phyloP scores from a whole-genome alignment of 2,329 filamentous ascomycete genomes.

The Colletotrichum somersetense region DNA sequence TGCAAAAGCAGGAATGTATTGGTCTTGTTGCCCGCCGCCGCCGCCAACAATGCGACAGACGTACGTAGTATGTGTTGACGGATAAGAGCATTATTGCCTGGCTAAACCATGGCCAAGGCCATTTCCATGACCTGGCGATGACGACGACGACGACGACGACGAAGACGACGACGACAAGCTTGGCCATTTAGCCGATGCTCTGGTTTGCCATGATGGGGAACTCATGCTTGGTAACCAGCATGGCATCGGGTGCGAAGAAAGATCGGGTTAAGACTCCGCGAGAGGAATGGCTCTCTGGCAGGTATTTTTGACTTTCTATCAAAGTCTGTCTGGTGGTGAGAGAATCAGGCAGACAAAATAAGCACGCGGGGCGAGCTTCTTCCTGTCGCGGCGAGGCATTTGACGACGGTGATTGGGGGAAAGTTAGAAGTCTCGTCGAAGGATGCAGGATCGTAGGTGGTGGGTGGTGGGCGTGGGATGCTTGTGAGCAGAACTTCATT shows the following conservation, averaged over 20 bases:
- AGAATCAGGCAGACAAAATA: constrained; percentile 15
- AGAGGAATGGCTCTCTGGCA: constrained; percentile 4
- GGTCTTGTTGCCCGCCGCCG: constrained; percentile 1
- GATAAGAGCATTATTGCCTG: constrained; percentile 10
- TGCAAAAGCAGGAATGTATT: constrained; percentile 33
- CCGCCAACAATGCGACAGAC: not conserved
- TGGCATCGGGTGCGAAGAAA: constrained; percentile 14
- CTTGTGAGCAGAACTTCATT: constrained; percentile 33
- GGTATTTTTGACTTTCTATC: constrained; percentile 27
- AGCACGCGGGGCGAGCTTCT: constrained; percentile 26
- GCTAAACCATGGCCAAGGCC: constrained; percentile 2
- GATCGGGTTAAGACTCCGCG: not conserved
- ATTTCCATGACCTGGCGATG: constrained; percentile 9
- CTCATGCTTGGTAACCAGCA: constrained; percentile 15
- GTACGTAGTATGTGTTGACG: constrained; percentile 1
- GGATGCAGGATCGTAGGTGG: constrained; percentile 31
- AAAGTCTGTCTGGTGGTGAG: not conserved
- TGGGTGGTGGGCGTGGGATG: constrained; percentile 31
- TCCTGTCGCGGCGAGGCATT: constrained; percentile 32
- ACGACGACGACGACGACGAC: constrained; percentile 35
- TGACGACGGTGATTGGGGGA: constrained; percentile 35
- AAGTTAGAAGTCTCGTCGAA: constrained; percentile 6
- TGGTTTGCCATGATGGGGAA: constrained; percentile 3
- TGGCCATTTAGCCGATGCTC: constrained; percentile 24
- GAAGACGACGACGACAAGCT: constrained; percentile 32